Evolutionary conservation across 2,329 filamentous ascomycete genomes (phyloP), one percentile per base, ranked within the genome.

Genomic region (Ceratocystis albifundus): DNA sequence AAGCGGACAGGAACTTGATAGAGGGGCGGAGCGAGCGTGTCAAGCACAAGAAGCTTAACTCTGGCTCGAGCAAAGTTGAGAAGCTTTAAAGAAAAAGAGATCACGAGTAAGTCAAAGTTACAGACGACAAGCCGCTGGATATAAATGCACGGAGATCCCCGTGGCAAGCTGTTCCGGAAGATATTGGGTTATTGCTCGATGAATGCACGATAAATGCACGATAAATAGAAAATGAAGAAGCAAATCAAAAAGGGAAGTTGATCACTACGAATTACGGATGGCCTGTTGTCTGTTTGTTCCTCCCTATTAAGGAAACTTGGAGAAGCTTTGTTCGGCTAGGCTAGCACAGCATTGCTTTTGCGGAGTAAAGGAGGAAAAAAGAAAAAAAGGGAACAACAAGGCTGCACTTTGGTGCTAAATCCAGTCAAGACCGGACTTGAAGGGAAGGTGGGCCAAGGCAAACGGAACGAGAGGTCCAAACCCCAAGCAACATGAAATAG

Each of bases 301-400:
- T 59, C n/a, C 28, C 53, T 30, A 32, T 59, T 59, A 15, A 32
- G 53, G 28, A 59, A 59, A 59, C 53, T 61, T 65, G 64, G 64
- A 65, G 50, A 65, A 59, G 36, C 25, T 41, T 41, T 53, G 28
- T 41, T 28, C 41, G 45, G 32, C 22, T 41, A 22, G 32, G 46
- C 36, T 55, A 55, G 55, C 22, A 61, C 45, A 48, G 53, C 50
- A 41, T 12, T 41, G 2, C 3, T 41, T 41, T 3, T 41, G 36
- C 36, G 36, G 36, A 41, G 36, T 41, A 41, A 41, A 10, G 36
- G 36, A 36, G 57, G 10, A 20, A 63, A 32, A 41, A 46, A n/a
- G 25, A 61, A 41, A 32, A 61, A 44, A 46, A 22, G 32, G 59
- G 48, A 48, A 25, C 46, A 48, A 45, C 53, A 59, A 59, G 53